Evolutionary conservation across 208 protist genomes (phyloP).

Genomic region (Trypanosoma vivax): DNA sequence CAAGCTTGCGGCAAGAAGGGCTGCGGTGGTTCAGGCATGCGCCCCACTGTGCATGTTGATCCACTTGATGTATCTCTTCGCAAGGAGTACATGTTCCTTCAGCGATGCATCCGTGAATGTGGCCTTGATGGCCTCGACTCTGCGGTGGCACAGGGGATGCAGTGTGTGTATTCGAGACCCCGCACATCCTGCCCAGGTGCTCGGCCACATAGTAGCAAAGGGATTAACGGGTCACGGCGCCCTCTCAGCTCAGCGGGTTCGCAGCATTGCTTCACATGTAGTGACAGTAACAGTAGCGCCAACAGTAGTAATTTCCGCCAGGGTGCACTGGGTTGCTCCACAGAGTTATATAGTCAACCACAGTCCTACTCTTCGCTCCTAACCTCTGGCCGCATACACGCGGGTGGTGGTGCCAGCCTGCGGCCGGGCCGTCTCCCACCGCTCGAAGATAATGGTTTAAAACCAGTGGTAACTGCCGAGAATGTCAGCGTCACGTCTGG

Average conservation of each 20-base stretch:
- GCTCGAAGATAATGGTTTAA: neutral
- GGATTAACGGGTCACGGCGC: neutral
- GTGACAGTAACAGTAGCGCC: too few species aligned
- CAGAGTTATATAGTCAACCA: too few species aligned
- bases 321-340: too few species aligned
- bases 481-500: neutral
- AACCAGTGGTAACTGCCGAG: neutral
- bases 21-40: neutral
- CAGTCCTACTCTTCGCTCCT: neutral
- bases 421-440: neutral
- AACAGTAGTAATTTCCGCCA: too few species aligned
- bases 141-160: slow-evolving; percentile 35
- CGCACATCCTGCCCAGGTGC: slow-evolving; percentile 56
- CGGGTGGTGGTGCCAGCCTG: neutral
- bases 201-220: slow-evolving; percentile 12
- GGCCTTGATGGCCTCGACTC: slow-evolving; percentile 48
- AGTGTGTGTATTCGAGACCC: slow-evolving; percentile 43
- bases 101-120: slow-evolving; percentile 62
- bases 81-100: slow-evolving; percentile 69
- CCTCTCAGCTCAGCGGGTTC: neutral
- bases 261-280: too few species aligned
- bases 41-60: slow-evolving; percentile 33
- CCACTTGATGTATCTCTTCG: slow-evolving; percentile 46
- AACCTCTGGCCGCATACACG: neutral
- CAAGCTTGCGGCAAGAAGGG: neutral